Evolutionary conservation across 129 eudicot genomes (phyloP), one percentile per base, ranked within the genome.

Genomic region (Scalesia atractyloides): DNA sequence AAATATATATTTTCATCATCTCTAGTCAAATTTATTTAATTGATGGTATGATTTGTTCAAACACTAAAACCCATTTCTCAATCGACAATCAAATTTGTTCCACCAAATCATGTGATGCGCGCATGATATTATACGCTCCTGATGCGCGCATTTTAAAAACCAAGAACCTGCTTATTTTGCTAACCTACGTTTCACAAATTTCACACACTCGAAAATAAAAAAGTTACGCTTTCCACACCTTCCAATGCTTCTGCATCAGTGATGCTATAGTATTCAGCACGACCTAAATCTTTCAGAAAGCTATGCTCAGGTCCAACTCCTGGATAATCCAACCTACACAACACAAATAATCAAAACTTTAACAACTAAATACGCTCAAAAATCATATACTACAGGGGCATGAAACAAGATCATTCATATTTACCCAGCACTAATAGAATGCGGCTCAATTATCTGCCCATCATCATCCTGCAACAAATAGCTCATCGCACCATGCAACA

Each of bases 221-320:
- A 71, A 5, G 43, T 49, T 5, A 43, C 13, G 50, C 2, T 70
- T 30, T 6, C 12, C 44, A 17, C 78, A 89, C 98, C 98, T 83
- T 89, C 92, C 73, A 89, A 67, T 4, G 98, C 98, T 64, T 92
- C 98, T 71, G 78, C 90, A 64, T 92, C 96, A 15, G 96, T 92
- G 66, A 92, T 73, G 51, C 88, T 81, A 83, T 83, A 80, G 78
- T 87, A 92, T 76, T 92, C 96, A 5, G 98, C 97, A 56, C 98
- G 97, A 3, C 96, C 97, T 12, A 84, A 3, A 66, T 94, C 98
- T 77, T 90, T 94, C 66, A 94, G 80, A 83, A 77, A 94, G 79
- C 98, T 94, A 75, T 87, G 97, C 75, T 90, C 93, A 10, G 98
- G 97, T 73, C 98, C 96, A 73, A 94, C 98, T 69, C 96, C 98